Percentiles rank a stretch among this genome's conserved stretches.
phyloP scores from a whole-genome alignment of 352 stramenopile genomes.

The Blastocystis sp. region DNA sequence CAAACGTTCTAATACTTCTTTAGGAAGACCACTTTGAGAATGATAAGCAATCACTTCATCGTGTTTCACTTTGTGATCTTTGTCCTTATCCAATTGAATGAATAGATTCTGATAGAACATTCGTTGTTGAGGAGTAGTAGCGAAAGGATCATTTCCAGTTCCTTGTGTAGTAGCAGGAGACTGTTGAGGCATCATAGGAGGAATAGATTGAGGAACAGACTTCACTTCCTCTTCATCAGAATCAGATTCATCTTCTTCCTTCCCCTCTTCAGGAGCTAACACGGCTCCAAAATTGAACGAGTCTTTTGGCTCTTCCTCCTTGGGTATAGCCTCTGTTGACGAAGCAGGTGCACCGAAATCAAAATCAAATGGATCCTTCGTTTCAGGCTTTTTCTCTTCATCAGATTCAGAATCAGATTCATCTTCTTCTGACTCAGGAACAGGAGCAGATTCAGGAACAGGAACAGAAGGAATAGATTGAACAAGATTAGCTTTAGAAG shows the following conservation, averaged over 20 bases:
- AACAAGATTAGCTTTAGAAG: constrained; percentile 20
- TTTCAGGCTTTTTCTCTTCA: constrained; percentile 1
- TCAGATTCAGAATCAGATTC: neutral
- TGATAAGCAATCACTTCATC: too few relatives aligned
- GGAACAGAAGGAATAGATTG: neutral
- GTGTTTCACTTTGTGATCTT: too few relatives aligned
- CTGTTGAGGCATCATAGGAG: neutral
- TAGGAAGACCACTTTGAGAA: too few relatives aligned
- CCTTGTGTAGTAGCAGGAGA: too few relatives aligned
- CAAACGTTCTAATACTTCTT: too few relatives aligned
- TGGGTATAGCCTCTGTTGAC: neutral
- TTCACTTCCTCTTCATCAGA: neutral
- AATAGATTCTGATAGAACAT: too few relatives aligned
- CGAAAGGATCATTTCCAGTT: too few relatives aligned
- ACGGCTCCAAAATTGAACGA: too few relatives aligned
- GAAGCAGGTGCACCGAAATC: neutral
- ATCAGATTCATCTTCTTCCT: neutral
- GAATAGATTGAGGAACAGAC: neutral
- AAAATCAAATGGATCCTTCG: constrained; percentile 31
- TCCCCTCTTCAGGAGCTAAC: neutral
- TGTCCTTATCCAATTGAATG: too few relatives aligned
- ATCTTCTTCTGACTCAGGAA: neutral
- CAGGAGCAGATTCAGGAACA: neutral
- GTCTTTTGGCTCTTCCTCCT: too few relatives aligned
- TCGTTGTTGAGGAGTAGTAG: too few relatives aligned